Conservation (phyloP, 1,284 basidiomycete genomes). For the Malassezia cuniculi region DNA sequence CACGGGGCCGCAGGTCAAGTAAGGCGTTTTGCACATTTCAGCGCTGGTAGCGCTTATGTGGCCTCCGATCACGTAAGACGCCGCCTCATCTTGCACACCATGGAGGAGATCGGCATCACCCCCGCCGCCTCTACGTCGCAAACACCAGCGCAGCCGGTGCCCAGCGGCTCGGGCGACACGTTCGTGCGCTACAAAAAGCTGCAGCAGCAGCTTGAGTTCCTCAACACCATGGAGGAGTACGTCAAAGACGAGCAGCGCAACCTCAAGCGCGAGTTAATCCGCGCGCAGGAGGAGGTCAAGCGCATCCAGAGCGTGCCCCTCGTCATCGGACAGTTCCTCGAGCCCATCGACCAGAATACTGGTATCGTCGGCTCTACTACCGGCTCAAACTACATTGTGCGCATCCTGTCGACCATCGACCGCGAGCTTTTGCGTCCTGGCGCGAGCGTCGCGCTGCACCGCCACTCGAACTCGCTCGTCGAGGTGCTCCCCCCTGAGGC, state of each 20-base stretch:
- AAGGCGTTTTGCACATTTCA: too few species aligned
- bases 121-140: conserved; percentile 7
- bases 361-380: conserved; percentile 97
- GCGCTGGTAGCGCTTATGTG: background rate
- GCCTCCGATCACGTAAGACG: background rate
- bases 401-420: conserved; percentile 92
- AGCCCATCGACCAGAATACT: conserved; percentile 94
- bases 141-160: background rate
- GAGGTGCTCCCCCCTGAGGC: conserved; percentile 98
- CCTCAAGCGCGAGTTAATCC: conserved; percentile 89
- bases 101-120: conserved; percentile 42
- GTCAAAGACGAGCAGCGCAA: conserved; percentile 99
- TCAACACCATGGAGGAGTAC: conserved; percentile 54
- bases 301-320: conserved; percentile 96
- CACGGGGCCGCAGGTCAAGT: conserved; percentile 8
- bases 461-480: conserved; percentile 95
- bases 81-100: conserved; percentile 5
- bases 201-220: conserved; percentile 43
- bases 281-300: conserved; percentile 98
- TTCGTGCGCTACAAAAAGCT: conserved; percentile 43
- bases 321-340: conserved; percentile 99
- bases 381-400: conserved; percentile 94
- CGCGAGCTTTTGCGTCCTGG: conserved; percentile 93
- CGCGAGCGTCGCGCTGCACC: conserved; percentile 88
- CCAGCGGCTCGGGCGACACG: conserved; percentile 28